Base-by-base conservation (phyloP, 495 filamentous ascomycete genomes). In the Platismatia glauca region DNA sequence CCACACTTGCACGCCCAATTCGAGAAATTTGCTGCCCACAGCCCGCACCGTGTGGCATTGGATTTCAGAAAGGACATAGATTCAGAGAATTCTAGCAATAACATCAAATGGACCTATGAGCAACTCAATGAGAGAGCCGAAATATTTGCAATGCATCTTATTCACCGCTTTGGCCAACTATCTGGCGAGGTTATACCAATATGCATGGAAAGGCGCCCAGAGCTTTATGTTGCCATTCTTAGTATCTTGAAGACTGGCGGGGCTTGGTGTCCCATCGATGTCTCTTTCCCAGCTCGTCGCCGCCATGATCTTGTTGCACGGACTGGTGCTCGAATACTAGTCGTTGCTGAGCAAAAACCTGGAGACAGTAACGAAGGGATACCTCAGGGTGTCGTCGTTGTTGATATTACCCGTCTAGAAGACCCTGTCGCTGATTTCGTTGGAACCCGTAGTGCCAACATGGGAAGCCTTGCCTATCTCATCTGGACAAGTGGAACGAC, bases 181-280 rank as follows among this genome's bases (percentile, higher is more conserved):
- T 66, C 53, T 37, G 68, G 72, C 56, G 48, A 76, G 22, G 80
- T 91, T n/a, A 76, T 95, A 22, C 87, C 83, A 0, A 83, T 90
- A 11, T 87, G 86, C 69, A 93, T 95, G 67, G 83, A 91, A 58
- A 92, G 92, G 71, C 90, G 84, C 64, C 84, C 89, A 1, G 84
- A 89, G 56, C 82, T 90, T 13, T 91, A 86, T 53, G 86, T 91
- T 64, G 83, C 88, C 4, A 89, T 93, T 29, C 76, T 94, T 8
- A 90, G 89, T 7, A 85, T 92, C 50, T 74, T 94, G 55, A 94
- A 94, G 71, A 84, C 85, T 8, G 72, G 72, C 1, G 70, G 66
- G 50, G 73, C 70, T 3, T 76, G 73, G 73, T 76, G 71, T 69
- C 73, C 73, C 6, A 73, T 76, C n/a, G 73, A 76, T 63, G 68